Evolutionary conservation across 805 yeast genomes (phyloP).

Genomic region (Wickerhamiella azymoides): DNA sequence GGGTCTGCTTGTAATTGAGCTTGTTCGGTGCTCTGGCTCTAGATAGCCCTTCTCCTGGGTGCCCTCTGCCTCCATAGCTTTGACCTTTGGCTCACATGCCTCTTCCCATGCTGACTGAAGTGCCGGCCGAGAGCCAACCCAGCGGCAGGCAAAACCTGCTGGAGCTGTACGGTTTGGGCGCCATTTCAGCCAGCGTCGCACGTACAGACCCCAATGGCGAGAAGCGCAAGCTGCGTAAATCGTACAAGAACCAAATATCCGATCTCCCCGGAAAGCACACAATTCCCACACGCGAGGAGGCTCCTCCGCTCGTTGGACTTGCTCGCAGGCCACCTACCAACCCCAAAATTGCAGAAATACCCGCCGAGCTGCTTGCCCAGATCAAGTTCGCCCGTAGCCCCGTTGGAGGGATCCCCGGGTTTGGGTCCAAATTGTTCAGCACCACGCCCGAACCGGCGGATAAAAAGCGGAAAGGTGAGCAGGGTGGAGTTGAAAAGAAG

Average conservation of each 20-base stretch:
- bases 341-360: slow-evolving; percentile 29
- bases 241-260: slow-evolving; percentile 82
- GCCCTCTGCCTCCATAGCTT: too few species aligned
- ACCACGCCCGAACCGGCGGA: slow-evolving; percentile 21
- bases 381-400: slow-evolving; percentile 52
- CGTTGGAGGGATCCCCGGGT: slow-evolving; percentile 62
- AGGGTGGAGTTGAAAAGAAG: slow-evolving; percentile 9
- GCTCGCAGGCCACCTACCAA: slow-evolving; percentile 18
- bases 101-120: background rate
- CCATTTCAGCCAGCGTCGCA: slow-evolving; percentile 66
- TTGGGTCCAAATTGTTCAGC: slow-evolving; percentile 54
- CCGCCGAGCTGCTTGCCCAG: slow-evolving; percentile 38
- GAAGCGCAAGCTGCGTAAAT: slow-evolving; percentile 84
- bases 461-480: slow-evolving; percentile 8
- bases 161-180: slow-evolving; percentile 49
- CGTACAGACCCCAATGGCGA: slow-evolving; percentile 78
- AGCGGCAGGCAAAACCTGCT: slow-evolving; percentile 34
- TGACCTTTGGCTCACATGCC: background rate
- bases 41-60: too few species aligned
- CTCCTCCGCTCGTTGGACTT: slow-evolving; percentile 17
- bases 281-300: slow-evolving; percentile 24
- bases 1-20: too few species aligned
- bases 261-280: slow-evolving; percentile 58
- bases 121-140: slow-evolving; percentile 31
- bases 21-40: too few species aligned